Evolutionary conservation across 257 asterid genomes (phyloP).

Genomic region (Solanum dulcamara): DNA sequence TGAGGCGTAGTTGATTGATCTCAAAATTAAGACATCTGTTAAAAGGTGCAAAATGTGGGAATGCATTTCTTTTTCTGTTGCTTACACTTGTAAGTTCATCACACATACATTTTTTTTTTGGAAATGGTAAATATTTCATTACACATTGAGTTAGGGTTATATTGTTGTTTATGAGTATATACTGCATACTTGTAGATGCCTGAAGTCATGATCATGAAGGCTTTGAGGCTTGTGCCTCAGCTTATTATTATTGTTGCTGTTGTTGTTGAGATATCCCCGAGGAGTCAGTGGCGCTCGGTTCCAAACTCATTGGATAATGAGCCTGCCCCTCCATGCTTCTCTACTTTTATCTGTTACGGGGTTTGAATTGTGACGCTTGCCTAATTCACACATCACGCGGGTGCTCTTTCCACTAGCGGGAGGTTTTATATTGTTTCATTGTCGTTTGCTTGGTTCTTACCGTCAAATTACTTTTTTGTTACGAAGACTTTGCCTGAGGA

Average conservation of each 20-base stretch:
- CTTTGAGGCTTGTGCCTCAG: background rate
- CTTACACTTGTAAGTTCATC: background rate
- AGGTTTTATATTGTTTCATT: background rate
- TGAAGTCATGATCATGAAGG: background rate
- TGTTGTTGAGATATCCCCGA: background rate
- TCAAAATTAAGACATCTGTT: background rate
- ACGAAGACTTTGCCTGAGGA: background rate
- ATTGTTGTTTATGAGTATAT: background rate
- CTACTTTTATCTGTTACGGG: background rate
- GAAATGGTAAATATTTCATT: background rate
- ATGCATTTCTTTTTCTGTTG: background rate
- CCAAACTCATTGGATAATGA: background rate
- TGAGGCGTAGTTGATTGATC: background rate
- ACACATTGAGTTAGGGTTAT: background rate
- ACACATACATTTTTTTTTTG: background rate
- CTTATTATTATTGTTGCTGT: background rate
- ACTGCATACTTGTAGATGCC: background rate
- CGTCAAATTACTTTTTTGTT: background rate
- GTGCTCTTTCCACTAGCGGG: background rate
- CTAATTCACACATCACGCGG: background rate
- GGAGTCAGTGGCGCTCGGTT: background rate
- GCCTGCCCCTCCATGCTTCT: background rate
- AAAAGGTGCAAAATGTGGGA: background rate
- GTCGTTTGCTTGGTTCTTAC: background rate
- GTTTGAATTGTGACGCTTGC: background rate